Base-by-base conservation (phyloP, 257 asterid species). In the Fraxinus cuspidata region DNA sequence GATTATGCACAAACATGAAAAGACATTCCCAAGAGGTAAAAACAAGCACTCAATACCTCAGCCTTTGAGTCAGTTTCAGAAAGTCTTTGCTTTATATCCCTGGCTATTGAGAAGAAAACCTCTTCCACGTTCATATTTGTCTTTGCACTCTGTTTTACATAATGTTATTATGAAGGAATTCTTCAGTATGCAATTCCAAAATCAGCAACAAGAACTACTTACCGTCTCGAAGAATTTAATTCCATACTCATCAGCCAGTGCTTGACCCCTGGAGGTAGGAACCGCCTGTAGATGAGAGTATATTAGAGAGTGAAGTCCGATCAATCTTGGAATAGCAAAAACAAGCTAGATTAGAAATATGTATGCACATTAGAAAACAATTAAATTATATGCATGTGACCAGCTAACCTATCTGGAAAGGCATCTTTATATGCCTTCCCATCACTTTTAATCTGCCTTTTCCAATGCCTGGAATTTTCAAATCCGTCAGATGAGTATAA, bases 221-320 rank as follows among this genome's bases (percentile, higher is more conserved):
- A 42, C 49, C 49, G 96, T 89, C 82, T 92, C 97, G 34, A 91
- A 92, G 86, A 92, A 91, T 82, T 87, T 92, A 83, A 92, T 89
- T 72, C 97, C 97, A 75, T 89, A 91, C 78, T 91, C 95, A 83
- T 91, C 97, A 73, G 96, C 96, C 23, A 91, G 91, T 67, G 94
- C 95, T 82, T 92, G 97, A 75, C 96, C 96, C 83, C 78, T 87
- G 56, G 96, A 84, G 32, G 95, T 86, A 34, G 97, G 94, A 83
- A 92, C 92, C 27, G 94, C 96, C 96, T 90, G 32, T 60, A 35
- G 31, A 81, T 40, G 75, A 31, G 42, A 37, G 74, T 66, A 28
- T 42, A 42, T 4, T 68, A 32, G 31, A 78, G 4, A 70, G 58
- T 47, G 19, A 58, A 28, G 42, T 79, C 74, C 68, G 74, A n/a